Evolutionary conservation across 257 asterid genomes (phyloP), one percentile per base, ranked within the genome.

Genomic region (Ballota nigra): DNA sequence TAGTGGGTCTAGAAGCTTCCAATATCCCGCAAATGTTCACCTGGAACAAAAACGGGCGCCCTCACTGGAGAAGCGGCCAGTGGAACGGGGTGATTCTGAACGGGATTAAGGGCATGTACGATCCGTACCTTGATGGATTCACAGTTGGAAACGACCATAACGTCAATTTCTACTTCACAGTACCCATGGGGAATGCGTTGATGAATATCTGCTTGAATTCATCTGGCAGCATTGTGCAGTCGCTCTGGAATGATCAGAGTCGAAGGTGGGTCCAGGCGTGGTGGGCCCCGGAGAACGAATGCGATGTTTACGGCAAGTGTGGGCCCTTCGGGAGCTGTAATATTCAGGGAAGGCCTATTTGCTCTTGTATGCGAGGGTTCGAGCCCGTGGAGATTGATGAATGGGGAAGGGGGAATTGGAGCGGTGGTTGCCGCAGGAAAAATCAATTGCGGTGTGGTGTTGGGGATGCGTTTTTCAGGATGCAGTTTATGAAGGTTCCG

Each of bases 81-180:
- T 85, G 90, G 90, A 85, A 85, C 43, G 88, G 86, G 2, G 75
- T 70, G 72, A 81, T 83, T 33, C 75, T 81, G 0, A 77, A 83
- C 5, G 90, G 88, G 6, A 77, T 85, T 0, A 82, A 66, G 64
- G 67, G 60, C 7, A 83, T 81, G 83, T 79, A 81, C 43, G 71
- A 77, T 4, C 78, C 81, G 2, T 75, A 70, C 29, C 70, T 63
- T 5, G 79, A 72, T 10, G 80, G 71, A 2, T 78, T 76, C 67
- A 69, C 12, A 1, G 77, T 81, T 53, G 66, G 4, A 15, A 64
- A 72, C 13, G 68, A 74, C 33, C 16, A 19, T 0, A 6, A 73
- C 4, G 86, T 79, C n/a, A 70, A 16, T 24, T 16, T 57, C 56
- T 74, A 58, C 61, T 72, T 77, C 70, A 58, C 71, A 0, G 80